Percentiles rank a stretch among this genome's conserved stretches.
Conservation (phyloP, 352 stramenopile genomes). For the Phytopythium delawarense region DNA sequence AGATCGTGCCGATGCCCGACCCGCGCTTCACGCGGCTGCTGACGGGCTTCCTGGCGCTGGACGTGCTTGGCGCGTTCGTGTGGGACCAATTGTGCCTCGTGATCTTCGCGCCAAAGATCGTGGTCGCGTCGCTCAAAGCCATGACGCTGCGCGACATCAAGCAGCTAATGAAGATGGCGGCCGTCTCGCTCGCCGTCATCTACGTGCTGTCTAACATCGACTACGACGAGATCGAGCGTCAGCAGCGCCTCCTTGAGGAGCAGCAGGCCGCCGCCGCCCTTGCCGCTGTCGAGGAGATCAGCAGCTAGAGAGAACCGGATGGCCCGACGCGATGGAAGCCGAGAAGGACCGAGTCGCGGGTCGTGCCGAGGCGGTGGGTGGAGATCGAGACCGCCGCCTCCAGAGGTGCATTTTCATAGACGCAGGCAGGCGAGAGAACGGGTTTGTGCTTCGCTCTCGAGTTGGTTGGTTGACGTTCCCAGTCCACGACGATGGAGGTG, state of each 20-base stretch:
- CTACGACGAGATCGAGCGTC: constrained; percentile 87
- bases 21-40: constrained; percentile 78
- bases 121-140: constrained; percentile 68
- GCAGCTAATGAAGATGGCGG: constrained; percentile 84
- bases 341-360: neutral
- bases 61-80: constrained; percentile 81
- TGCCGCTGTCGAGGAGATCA: constrained; percentile 26
- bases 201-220: constrained; percentile 88
- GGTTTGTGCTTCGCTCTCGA: neutral
- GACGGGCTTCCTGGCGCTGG: constrained; percentile 74
- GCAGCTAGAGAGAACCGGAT: constrained; percentile 20
- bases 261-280: constrained; percentile 20
- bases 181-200: constrained; percentile 80
- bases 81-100: constrained; percentile 85
- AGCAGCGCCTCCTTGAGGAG: constrained; percentile 78
- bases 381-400: neutral
- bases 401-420: neutral
- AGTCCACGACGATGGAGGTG: neutral
- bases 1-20: constrained; percentile 91
- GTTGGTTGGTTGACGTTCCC: neutral
- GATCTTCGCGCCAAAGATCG: constrained; percentile 85
- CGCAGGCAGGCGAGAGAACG: neutral
- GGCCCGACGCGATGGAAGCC: neutral
- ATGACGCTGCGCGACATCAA: constrained; percentile 77
- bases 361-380: neutral